Base-by-base conservation (phyloP, 257 asterid species). In the Ehretia macrophylla region DNA sequence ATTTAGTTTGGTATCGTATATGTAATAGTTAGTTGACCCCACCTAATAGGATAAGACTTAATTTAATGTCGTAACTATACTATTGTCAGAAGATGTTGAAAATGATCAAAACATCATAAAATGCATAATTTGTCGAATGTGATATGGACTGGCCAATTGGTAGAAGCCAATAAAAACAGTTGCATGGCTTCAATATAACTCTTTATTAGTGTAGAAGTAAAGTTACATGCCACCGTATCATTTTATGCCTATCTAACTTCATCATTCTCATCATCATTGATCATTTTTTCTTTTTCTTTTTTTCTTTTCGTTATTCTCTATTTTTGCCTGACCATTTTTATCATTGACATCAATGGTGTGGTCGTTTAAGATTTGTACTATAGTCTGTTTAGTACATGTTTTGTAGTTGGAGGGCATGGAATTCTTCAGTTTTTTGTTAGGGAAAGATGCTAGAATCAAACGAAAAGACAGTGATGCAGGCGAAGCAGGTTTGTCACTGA, bases 391-490 rank as follows among this genome's bases (percentile, higher is more conserved):
- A 65, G 38, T 18, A 57, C 58, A 76, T 74, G 83, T 69, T 48
- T 68, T 68, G 44, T 19, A 19, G 50, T 32, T 14, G 51, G 39
- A 18, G 51, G 22, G 70, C 17, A 23, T 86, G 97, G 97, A 86
- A 22, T 56, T 84, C 22, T 65, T 84, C 54, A 68, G 53, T 62
- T 70, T 68, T 68, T 70, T 73, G 52, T 55, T 83, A 54, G 85
- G 93, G 56, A 65, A 67, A 32, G 71, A 70, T 68, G 68, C 68
- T 61, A 84, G 72, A 78, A 81, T 62, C 79, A 82, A 89, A 65
- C 71, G 97, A 50, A 90, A 86, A 81, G 93, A 85, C 38, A 90
- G 96, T 47, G 97, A 90, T 76, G 95, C 96, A 18, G 88, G 95
- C 39, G 93, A 84, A 79, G 70, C 95, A 84, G 97, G 95, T 90